These are phyloP conservation scores for Clavispora vitiphila DNA, from an alignment of 805 yeast species.

Conservation along the genomic window DNA sequence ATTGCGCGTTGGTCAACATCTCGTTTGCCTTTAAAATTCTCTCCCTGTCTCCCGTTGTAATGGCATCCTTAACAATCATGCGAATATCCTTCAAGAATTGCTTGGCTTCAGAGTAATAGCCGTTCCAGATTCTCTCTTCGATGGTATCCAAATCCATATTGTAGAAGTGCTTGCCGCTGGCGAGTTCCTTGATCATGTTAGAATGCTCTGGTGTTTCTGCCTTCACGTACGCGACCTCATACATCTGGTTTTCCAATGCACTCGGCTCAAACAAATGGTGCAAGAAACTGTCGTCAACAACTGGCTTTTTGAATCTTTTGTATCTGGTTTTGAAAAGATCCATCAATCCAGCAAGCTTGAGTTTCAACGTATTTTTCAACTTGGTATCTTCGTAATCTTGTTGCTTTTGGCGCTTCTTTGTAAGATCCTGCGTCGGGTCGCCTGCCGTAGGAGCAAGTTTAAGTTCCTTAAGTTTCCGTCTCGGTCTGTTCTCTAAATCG, in stretches of 20 bases:
- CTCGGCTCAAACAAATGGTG: slow-evolving; percentile 73
- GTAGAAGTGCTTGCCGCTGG: slow-evolving; percentile 66
- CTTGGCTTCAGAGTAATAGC: slow-evolving; percentile 86
- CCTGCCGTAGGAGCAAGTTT: slow-evolving; percentile 22
- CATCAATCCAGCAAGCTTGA: slow-evolving; percentile 82
- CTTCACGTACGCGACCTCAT: slow-evolving; percentile 41
- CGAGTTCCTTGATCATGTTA: slow-evolving; percentile 75
- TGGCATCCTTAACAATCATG: slow-evolving; percentile 75
- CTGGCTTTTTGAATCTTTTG: slow-evolving; percentile 85
- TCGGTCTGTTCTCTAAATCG: slow-evolving; percentile 55
- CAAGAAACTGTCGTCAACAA: slow-evolving; percentile 71
- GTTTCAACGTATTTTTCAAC: slow-evolving; percentile 76
- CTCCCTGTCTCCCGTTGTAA: slow-evolving; percentile 75
- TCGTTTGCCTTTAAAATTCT: slow-evolving; percentile 79
- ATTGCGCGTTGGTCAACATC: slow-evolving; percentile 94
- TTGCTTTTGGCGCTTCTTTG: slow-evolving; percentile 44
- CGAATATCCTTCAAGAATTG: slow-evolving; percentile 84
- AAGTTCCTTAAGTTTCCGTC: slow-evolving; percentile 40
- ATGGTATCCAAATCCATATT: slow-evolving; percentile 93
- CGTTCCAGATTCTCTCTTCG: slow-evolving; percentile 96
- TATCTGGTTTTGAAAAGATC: slow-evolving; percentile 83
- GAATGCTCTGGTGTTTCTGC: slow-evolving; percentile 42
- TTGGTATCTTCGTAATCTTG: slow-evolving; percentile 68
- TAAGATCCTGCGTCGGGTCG: slow-evolving; percentile 25
- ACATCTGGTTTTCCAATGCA: slow-evolving; percentile 33